phyloP scores from a whole-genome alignment of 2,329 filamentous ascomycete species.

The Botryotinia calthae region DNA sequence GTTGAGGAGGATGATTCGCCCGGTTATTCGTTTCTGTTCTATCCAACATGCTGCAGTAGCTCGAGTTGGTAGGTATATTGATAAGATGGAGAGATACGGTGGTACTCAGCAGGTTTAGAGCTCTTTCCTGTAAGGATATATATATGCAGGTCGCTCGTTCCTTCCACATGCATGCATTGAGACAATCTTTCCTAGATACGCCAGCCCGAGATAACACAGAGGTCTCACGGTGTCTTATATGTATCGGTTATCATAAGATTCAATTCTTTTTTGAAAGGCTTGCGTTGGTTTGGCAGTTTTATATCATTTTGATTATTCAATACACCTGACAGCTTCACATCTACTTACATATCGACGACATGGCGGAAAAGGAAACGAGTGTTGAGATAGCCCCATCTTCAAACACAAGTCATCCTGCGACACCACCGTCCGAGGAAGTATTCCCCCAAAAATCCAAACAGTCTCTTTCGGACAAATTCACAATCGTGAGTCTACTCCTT shows the following conservation, averaged over 20 bases:
- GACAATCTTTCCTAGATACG: background rate
- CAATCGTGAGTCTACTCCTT: constrained; percentile 27
- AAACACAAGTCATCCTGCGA: background rate
- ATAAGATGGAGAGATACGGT: background rate
- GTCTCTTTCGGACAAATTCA: constrained; percentile 35
- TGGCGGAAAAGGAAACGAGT: background rate
- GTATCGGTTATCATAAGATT: background rate
- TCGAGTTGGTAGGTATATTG: background rate
- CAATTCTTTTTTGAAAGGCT: background rate
- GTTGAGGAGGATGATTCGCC: background rate
- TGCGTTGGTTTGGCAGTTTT: background rate
- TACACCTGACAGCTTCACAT: background rate
- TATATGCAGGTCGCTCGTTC: background rate
- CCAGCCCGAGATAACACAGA: background rate
- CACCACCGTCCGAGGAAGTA: constrained; percentile 14
- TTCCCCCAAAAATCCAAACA: constrained; percentile 29
- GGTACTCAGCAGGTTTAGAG: background rate
- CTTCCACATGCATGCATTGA: background rate
- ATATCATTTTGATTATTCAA: background rate
- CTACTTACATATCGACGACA: background rate
- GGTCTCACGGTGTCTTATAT: background rate
- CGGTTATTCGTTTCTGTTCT: background rate
- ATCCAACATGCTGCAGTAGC: background rate
- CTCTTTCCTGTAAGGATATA: background rate
- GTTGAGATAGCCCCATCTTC: background rate